Evolutionary conservation across 78 protist species (phyloP), one percentile per base, ranked within the genome.

Genomic region (Monosiga brevicollis): DNA sequence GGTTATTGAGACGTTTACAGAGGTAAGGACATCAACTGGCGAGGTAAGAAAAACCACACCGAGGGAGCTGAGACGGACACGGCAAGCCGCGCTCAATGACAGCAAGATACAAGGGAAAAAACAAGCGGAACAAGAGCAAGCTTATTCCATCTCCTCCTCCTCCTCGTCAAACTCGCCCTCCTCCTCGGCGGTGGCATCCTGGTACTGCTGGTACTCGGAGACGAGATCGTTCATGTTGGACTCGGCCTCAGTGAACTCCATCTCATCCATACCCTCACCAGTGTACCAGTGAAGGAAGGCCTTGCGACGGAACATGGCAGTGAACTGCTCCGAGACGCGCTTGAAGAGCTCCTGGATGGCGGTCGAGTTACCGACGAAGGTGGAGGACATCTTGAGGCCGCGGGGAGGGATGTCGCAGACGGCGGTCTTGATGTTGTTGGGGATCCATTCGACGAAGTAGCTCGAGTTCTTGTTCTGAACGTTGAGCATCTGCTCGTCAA

Each of bases 231-330:
- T 94, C 98, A 97, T 94, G 96, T 97, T 95, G 81, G 93, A 82
- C 92, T 95, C 98, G 81, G 99, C 98, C 91, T 97, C 99, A 36
- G 97, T 95, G 94, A 97, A 97, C 88, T 97, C 99, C 93, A 95
- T 93, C 90, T 95, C 99, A 87, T 97, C 99, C 99, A 96, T 96
- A 81, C 99, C 99, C 94, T 97, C 99, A 36, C 95, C 95, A 32
- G 98, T 96, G 94, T 96, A 97, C 98, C 98, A 97, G 91, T 97
- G 98, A 76, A 97, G 93, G 98, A 96, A 97, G 54, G 99, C 99
- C 94, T 97, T 97, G 79, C 98, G 89, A 43, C 93, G 84, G 94
- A 96, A 98, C 99, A 97, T 95, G 89, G 96, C 92, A 41, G 95
- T 90, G 93, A 98, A 98, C 89, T 98, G 97, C 86, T 87, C 78